These are phyloP conservation scores for Bimuria novae-zelandiae DNA, from an alignment of 2,329 filamentous ascomycete species.

Conservation along the genomic window DNA sequence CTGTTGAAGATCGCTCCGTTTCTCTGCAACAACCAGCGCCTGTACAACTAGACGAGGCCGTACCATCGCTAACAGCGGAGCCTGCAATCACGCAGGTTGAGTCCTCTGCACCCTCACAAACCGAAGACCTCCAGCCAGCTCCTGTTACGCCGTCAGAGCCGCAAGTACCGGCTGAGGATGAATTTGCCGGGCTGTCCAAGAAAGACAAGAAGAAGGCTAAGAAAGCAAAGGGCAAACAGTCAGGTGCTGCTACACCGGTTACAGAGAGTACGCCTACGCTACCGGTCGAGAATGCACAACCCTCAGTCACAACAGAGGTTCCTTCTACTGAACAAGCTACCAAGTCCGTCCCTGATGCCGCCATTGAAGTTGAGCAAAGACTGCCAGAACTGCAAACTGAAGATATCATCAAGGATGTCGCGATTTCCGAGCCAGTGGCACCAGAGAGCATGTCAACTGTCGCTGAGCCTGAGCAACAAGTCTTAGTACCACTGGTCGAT, in stretches of 20 bases:
- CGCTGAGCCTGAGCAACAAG: not conserved
- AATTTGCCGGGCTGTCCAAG: conserved; percentile 18
- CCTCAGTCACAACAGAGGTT: not conserved
- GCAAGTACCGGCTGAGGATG: conserved; percentile 7
- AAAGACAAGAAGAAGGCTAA: conserved; percentile 39
- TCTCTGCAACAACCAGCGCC: not conserved
- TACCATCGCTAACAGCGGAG: not conserved
- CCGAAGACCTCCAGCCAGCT: not conserved
- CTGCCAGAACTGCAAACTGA: not conserved
- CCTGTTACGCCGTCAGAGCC: not conserved
- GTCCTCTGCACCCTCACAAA: not conserved
- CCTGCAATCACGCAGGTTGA: not conserved
- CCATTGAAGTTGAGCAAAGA: not conserved
- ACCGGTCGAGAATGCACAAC: conserved; percentile 2
- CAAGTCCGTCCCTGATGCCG: not conserved
- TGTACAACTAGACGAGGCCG: not conserved
- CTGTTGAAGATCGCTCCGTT: not conserved
- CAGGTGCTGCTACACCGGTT: conserved; percentile 21
- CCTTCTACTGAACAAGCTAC: not conserved
- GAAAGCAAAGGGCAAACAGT: conserved; percentile 30
- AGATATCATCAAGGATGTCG: no score
- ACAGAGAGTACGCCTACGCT: conserved; percentile 13
- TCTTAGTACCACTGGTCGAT: not conserved
- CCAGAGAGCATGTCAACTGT: not conserved
- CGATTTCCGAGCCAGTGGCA: not conserved